A percentile compares a stretch with the other conserved stretches of the same genome.
Conservation (phyloP, 2,329 filamentous ascomycete genomes). For the Xylariaceae sp. region DNA sequence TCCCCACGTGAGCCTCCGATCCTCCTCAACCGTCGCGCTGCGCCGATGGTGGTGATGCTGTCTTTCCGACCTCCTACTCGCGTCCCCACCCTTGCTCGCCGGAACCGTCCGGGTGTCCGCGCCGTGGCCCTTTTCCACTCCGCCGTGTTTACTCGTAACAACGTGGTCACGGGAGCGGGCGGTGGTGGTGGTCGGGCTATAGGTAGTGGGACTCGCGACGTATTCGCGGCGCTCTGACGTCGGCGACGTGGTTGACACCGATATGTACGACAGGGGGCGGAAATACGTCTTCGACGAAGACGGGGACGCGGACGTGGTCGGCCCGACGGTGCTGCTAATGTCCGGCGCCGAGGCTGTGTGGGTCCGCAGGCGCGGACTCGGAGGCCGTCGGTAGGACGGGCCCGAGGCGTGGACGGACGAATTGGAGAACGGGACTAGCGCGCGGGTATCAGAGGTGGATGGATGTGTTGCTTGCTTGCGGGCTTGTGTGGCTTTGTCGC, state of each 20-base stretch:
- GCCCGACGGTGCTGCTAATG: not conserved
- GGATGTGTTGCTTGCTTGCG: too few species aligned
- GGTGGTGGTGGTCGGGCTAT: not conserved
- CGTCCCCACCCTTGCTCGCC: constrained; percentile 3
- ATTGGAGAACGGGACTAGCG: too few species aligned
- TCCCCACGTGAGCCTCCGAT: constrained; percentile 37
- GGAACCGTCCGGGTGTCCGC: not conserved
- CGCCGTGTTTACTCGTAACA: too few species aligned
- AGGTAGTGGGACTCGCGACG: not conserved
- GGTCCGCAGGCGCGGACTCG: constrained; percentile 6
- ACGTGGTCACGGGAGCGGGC: not conserved
- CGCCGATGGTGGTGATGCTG: constrained; percentile 7
- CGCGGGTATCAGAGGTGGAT: too few species aligned
- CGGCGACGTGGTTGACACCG: too few species aligned
- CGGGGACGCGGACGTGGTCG: too few species aligned
- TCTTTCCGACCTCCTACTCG: not conserved
- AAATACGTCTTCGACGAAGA: too few species aligned
- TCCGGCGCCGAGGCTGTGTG: constrained; percentile 22
- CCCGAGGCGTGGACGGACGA: not conserved
- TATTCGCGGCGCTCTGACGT: not conserved
- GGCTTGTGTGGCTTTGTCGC: too few species aligned
- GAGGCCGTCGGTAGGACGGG: constrained; percentile 4
- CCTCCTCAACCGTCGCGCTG: constrained; percentile 22
- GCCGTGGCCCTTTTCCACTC: too few species aligned
- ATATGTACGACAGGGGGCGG: too few species aligned